Base-by-base conservation (phyloP, 148 eudicot genomes). In the Rhododendron henanense region DNA sequence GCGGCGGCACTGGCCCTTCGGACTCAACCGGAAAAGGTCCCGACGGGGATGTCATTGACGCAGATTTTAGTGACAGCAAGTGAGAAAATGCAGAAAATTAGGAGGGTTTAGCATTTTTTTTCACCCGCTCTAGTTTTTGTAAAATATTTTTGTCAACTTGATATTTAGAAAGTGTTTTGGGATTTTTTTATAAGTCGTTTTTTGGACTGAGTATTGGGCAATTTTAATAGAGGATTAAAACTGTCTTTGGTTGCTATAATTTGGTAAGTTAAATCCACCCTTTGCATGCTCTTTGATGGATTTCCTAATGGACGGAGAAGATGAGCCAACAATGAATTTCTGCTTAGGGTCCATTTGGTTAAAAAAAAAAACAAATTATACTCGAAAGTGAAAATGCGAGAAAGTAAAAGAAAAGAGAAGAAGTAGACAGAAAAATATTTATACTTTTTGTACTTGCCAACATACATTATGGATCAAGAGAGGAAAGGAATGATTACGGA, bases 21-120 rank as follows among this genome's bases (percentile, higher is more conserved):
- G 95, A 90, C 65, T 85, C 95, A 75, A 86, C 93, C 0, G 91
- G 89, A 37, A 91, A 96, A 88, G 98, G 99, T 73, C 92, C 98
- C 37, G 99, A 96, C 4, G 98, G 96, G 33, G 99, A 96, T 84
- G 98, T 96, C 78, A 94, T 96, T n/a, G 99, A 96, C 89, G 99
- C 99, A 16, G 99, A 96, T 88, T 96, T 96, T 87, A 93, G 94
- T 1, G 99, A 96, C 88, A 78, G 81, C 81, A 78, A 78, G 53
- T 78, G 81, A 39, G 16, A 45, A 94, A 45, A 21, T 14, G 31
- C 15, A 2, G 50, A 19, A 45, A 50, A 78, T 45, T 45, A 44
- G n/a, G n/a, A 39, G 47, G 25, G 19, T 53, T 25, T 9, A 45
- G 57, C 77, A 13, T 5, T 14, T 13, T 67, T 65, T n/a, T 39